Conservation (phyloP, 2,329 filamentous ascomycete genomes). For the Bisporella sp. region DNA sequence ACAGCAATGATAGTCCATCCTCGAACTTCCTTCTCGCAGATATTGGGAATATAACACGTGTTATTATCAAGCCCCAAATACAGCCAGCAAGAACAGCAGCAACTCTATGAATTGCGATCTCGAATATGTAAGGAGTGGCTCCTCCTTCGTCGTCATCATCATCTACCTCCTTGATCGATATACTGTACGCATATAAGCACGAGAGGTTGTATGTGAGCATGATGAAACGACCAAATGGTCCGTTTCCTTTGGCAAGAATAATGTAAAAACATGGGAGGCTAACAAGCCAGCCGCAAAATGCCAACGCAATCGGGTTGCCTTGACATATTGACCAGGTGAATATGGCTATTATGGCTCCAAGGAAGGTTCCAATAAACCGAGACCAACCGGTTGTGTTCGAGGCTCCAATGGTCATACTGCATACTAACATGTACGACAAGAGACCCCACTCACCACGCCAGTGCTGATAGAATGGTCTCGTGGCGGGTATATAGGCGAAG, state of each 20-base stretch:
- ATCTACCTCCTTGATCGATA: constrained; percentile 72
- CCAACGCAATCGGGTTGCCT: constrained; percentile 69
- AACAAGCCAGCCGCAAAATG: constrained; percentile 74
- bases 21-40: constrained; percentile 83
- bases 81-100: constrained; percentile 81
- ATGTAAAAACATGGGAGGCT: constrained; percentile 83
- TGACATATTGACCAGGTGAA: constrained; percentile 70
- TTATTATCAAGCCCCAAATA: constrained; percentile 87
- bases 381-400: constrained; percentile 88
- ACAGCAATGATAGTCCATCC: constrained; percentile 82
- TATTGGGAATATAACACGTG: constrained; percentile 87
- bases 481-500: constrained; percentile 75
- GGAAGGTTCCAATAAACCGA: constrained; percentile 77
- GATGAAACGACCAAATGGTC: constrained; percentile 87
- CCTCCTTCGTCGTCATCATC: constrained; percentile 88
- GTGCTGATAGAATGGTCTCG: constrained; percentile 71
- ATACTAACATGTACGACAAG: constrained; percentile 95
- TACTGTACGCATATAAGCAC: constrained; percentile 86
- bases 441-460: constrained; percentile 98
- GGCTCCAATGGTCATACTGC: constrained; percentile 93
- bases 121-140: constrained; percentile 71
- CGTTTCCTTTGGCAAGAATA: constrained; percentile 76
- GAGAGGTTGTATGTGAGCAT: constrained; percentile 95
- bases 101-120: constrained; percentile 84
- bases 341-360: constrained; percentile 71